These are phyloP conservation scores for Pseudoscleropodium purum DNA, from an alignment of 225 moss, liverwort and hornwort species.

Conservation along the genomic window DNA sequence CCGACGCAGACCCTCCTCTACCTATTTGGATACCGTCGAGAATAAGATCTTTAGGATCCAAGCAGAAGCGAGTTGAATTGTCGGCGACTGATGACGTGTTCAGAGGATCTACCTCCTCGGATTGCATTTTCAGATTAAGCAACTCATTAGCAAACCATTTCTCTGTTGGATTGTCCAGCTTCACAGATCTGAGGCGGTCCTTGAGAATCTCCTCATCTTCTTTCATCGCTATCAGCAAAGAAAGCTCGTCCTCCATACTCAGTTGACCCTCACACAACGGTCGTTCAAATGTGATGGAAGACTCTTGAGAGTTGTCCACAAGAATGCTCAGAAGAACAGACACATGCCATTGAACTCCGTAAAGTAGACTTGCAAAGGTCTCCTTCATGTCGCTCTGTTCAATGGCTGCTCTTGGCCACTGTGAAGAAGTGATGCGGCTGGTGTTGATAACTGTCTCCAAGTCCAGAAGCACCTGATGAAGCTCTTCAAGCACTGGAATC, in stretches of 20 bases:
- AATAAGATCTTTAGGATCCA: background rate
- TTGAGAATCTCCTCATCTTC: background rate
- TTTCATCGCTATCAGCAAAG: background rate
- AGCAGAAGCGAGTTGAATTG: background rate
- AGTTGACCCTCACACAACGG: background rate
- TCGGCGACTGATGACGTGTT: background rate
- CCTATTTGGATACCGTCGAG: background rate
- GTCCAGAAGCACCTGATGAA: background rate
- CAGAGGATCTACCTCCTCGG: background rate
- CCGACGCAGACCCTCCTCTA: background rate
- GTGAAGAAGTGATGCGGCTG: background rate
- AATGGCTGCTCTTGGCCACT: background rate
- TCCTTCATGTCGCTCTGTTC: background rate
- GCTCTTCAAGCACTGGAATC: background rate
- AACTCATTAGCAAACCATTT: background rate
- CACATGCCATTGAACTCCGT: background rate
- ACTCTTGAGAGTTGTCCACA: background rate
- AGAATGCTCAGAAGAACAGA: background rate
- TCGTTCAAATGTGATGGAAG: background rate
- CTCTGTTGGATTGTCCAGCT: background rate
- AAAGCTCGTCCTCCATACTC: background rate
- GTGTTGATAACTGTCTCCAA: background rate
- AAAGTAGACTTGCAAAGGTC: background rate
- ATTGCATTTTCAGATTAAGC: background rate
- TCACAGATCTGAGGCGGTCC: background rate